Evolutionary conservation across 768 basidiomycete genomes (phyloP).

Genomic region (Tulasnella sp.): DNA sequence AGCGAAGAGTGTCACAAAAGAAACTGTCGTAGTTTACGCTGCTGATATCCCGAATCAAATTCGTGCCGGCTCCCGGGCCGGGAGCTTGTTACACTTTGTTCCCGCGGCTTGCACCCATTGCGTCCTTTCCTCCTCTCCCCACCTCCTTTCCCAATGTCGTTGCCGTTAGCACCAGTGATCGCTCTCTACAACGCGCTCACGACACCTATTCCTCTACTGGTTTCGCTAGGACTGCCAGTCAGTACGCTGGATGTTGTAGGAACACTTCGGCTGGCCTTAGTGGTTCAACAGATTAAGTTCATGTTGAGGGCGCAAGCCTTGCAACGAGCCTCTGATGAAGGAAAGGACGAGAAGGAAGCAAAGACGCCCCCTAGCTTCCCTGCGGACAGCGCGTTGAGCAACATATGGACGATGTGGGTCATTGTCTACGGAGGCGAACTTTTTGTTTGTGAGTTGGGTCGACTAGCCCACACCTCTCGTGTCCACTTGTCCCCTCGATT

Average conservation of each 20-base stretch:
- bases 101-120: background rate
- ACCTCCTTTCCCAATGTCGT: constrained; percentile 8
- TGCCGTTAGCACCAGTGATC: constrained; percentile 4
- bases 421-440: constrained; percentile 79
- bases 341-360: constrained; percentile 21
- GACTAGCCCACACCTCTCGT: background rate
- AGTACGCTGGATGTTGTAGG: constrained; percentile 61
- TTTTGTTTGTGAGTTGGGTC: constrained; percentile 41
- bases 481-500: constrained; percentile 1
- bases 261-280: constrained; percentile 58
- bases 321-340: constrained; percentile 37
- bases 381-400: background rate
- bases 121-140: background rate
- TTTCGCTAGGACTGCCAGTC: constrained; percentile 29
- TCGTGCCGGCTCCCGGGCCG: too few relatives aligned
- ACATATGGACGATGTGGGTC: constrained; percentile 44
- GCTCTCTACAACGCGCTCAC: constrained; percentile 2
- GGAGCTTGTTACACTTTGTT: background rate
- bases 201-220: constrained; percentile 16
- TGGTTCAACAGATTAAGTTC: constrained; percentile 61
- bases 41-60: too few relatives aligned
- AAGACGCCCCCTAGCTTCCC: constrained; percentile 17
- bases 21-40: too few relatives aligned
- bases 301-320: constrained; percentile 29
- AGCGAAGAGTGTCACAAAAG: too few relatives aligned